These are phyloP conservation scores for Elsinoe fawcettii DNA, from an alignment of 2,329 filamentous ascomycete species.

Conservation along the genomic window DNA sequence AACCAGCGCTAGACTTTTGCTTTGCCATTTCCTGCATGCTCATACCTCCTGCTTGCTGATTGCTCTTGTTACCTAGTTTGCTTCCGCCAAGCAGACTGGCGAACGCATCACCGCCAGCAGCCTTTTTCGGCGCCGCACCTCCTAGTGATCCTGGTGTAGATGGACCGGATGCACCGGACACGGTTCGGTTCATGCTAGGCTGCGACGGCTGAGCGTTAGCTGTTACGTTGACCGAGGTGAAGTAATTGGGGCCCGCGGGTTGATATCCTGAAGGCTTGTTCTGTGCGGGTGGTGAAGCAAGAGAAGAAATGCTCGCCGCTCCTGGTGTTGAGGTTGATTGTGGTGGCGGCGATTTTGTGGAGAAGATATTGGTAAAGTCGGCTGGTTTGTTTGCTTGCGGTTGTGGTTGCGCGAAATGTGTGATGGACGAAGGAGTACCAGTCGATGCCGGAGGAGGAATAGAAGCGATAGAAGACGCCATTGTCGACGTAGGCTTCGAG, in stretches of 20 bases:
- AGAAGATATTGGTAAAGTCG: conserved; percentile 73
- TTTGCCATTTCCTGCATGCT: conserved; percentile 94
- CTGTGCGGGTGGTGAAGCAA: conserved; percentile 32
- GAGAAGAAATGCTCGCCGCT: conserved; percentile 24
- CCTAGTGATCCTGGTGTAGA: conserved; percentile 30
- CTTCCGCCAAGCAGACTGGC: conserved; percentile 70
- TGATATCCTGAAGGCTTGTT: conserved; percentile 57
- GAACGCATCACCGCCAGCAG: conserved; percentile 72
- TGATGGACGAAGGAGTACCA: conserved; percentile 44
- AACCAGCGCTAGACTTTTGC: conserved; percentile 88
- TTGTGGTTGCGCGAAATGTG: conserved; percentile 73
- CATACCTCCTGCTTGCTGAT: conserved; percentile 50
- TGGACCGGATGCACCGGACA: conserved; percentile 26
- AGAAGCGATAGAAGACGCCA: conserved; percentile 29
- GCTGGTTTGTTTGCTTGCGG: conserved; percentile 76
- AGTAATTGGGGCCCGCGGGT: conserved; percentile 83
- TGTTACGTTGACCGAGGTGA: conserved; percentile 61
- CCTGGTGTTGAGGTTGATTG: conserved; percentile 41
- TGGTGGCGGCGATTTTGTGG: conserved; percentile 66
- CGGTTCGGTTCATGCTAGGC: conserved; percentile 26
- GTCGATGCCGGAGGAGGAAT: conserved; percentile 42
- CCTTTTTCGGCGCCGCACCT: conserved; percentile 34
- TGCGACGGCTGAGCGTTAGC: conserved; percentile 31
- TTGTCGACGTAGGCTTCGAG: conserved; percentile 39
- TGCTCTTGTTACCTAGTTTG: conserved; percentile 47